Evolutionary conservation across 768 basidiomycete genomes (phyloP), one percentile per base, ranked within the genome.

Genomic region (Tephrocybe sp.): DNA sequence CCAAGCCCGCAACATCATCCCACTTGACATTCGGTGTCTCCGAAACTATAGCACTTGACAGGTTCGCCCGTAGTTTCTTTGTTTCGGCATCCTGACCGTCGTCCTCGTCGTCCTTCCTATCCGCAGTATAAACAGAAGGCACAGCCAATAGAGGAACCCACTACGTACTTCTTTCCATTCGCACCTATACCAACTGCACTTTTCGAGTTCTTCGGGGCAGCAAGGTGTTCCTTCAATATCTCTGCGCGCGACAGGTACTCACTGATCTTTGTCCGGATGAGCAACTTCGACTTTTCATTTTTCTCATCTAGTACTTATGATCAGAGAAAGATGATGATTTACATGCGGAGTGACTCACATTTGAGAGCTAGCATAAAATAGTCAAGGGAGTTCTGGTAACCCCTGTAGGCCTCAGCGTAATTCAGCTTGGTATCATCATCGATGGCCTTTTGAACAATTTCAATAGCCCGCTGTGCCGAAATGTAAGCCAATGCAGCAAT

Each of bases 281-380:
- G 72, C 38, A 77, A 65, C 68, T 92, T 94, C 35, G 93, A 87
- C 68, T 87, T 92, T 56, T 94, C 91, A 69, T 97, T 98, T 83
- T 92, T 95, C 75, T 94, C 91, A 62, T 92, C 89, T 91, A 64
- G 3, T 43, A 22, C 31, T 9, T 58, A 47, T 26, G 23, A 12
- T 48, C 16, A 41, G 14, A 50, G 53, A 39, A 48, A 43, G 8
- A 23, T 39, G 35, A n/a, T 35, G 9, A 14, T 17, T 49, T 19
- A 39, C 36, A 14, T 44, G 39, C 11, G 13, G 26, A 33, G 8
- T 5, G 39, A 70, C 83, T 52, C 57, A 94, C 93, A 95, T 70
- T 94, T 95, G 65, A 92, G 76, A 8, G 95, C 94, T 58, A 98
- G 89, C 89, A 98, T 92, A 69, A 99, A 99, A 67, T 96, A 99